Percentiles rank a stretch among this genome's conserved stretches.
Evolutionary conservation across 257 asterid species (phyloP).

Genomic region (Coffea eugenioides): DNA sequence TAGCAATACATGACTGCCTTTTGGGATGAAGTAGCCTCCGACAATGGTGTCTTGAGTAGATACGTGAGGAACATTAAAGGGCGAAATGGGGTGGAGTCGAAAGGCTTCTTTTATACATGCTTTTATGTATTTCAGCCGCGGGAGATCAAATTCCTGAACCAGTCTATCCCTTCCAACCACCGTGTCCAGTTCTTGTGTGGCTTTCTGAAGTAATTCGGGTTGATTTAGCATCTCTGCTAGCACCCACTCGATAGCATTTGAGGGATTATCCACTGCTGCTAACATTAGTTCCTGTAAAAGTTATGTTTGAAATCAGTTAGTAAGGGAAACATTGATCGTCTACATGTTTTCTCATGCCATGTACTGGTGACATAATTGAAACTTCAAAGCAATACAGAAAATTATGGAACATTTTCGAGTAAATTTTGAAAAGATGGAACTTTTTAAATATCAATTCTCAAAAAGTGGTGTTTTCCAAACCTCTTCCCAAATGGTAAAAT

Average conservation of each 20-base stretch:
- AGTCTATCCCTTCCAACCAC: conserved; percentile 18
- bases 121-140: conserved; percentile 13
- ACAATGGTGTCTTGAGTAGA: background rate
- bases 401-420: too few species aligned
- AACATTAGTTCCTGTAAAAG: conserved; percentile 1
- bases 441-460: too few species aligned
- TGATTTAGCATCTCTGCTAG: conserved; percentile 16
- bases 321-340: too few species aligned
- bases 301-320: too few species aligned
- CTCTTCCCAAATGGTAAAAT: too few species aligned
- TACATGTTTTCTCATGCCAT: too few species aligned
- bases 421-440: too few species aligned
- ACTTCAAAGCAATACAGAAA: too few species aligned
- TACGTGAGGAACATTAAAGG: conserved; percentile 19
- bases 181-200: conserved; percentile 5
- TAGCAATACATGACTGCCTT: background rate
- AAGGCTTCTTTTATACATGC: conserved; percentile 20
- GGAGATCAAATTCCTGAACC: conserved; percentile 22
- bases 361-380: too few species aligned
- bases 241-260: conserved; percentile 11
- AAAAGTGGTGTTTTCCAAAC: too few species aligned
- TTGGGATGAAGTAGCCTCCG: conserved; percentile 17
- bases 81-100: conserved; percentile 17
- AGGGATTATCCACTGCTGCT: conserved; percentile 6
- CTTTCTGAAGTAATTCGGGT: conserved; percentile 7